Evolutionary conservation across 805 yeast species (phyloP), one percentile per base, ranked within the genome.

Genomic region (Hanseniaspora nectarophila): DNA sequence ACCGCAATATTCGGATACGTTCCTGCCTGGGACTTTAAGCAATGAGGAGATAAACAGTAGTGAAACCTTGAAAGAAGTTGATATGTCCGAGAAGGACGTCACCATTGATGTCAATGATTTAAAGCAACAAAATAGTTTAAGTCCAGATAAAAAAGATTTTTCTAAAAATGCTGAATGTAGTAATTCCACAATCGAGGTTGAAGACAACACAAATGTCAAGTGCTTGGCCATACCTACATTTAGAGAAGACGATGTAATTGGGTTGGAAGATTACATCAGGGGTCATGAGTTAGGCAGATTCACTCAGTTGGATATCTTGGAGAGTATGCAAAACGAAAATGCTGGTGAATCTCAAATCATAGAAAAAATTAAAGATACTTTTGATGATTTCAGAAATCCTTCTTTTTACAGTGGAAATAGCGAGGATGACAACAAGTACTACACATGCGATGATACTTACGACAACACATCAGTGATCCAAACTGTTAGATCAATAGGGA

Each of bases 211-310:
- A 3, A 47, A 39, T 16, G 51, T 24, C 6, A 47, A 32, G 32
- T 47, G 45, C 9, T 34, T 47, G n/a, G 51, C 42, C 7, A 34
- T 47, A 13, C 51, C 51, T 8, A 47, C 51, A 9, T 47, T 47
- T 24, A 39, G 51, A 38, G 45, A 47, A 23, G n/a, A 47, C 9
- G 13, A 40, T 15, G 16, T 43, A 20, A 23, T 40, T 5, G 31
- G 26, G 13, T 33, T 47, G 13, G 34, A 32, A 7, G 51, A 47
- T 15, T 47, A 47, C n/a, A 32, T 47, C 24, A 39, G 13, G 24
- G 51, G 51, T 2, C 40, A 39, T 40, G 16, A 32, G 2, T 21
- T 31, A 13, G 45, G 45, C 5, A 39, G 9, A 16, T 29, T 47
- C 15, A 21, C 45, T 2, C 51, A 47, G 13, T 10, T 39, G 12